Conservation (phyloP, 1,284 basidiomycete genomes). For the Blastosporella zonata region DNA sequence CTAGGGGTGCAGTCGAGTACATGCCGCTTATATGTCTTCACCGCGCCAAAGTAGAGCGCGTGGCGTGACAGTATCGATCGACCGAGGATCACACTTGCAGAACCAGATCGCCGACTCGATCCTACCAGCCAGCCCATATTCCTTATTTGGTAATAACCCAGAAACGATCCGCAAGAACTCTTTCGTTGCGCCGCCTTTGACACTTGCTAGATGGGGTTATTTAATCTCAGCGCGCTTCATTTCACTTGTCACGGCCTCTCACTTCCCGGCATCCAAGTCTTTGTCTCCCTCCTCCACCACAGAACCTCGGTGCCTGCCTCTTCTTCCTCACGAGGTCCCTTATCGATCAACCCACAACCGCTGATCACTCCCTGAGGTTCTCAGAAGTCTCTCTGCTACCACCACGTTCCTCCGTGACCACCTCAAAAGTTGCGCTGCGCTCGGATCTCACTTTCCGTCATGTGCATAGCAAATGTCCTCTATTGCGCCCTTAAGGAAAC, state of each 20-base stretch:
- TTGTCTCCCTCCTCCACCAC: background rate
- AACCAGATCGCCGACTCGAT: slow-evolving; percentile 16
- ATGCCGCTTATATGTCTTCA: slow-evolving; percentile 6
- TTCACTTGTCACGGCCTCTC: slow-evolving; percentile 7
- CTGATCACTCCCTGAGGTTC: background rate
- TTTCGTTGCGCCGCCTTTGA: slow-evolving; percentile 14
- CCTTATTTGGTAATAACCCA: background rate
- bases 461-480: background rate
- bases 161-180: slow-evolving; percentile 19
- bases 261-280: slow-evolving; percentile 2
- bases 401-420: background rate
- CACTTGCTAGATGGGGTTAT: slow-evolving; percentile 5
- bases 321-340: no score
- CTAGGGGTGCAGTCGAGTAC: background rate
- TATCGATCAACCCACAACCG: no score
- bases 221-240: slow-evolving; percentile 13
- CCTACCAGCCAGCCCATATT: slow-evolving; percentile 4
- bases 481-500: no score
- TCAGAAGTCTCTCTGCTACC: background rate
- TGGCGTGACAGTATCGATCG: slow-evolving; percentile 1
- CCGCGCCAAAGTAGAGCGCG: slow-evolving; percentile 1
- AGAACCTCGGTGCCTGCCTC: background rate
- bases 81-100: slow-evolving; percentile 16
- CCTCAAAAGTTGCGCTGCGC: background rate
- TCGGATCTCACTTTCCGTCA: background rate